Evolutionary conservation across 495 filamentous ascomycete species (phyloP), one percentile per base, ranked within the genome.

Genomic region (Hypoxylon trugodes): DNA sequence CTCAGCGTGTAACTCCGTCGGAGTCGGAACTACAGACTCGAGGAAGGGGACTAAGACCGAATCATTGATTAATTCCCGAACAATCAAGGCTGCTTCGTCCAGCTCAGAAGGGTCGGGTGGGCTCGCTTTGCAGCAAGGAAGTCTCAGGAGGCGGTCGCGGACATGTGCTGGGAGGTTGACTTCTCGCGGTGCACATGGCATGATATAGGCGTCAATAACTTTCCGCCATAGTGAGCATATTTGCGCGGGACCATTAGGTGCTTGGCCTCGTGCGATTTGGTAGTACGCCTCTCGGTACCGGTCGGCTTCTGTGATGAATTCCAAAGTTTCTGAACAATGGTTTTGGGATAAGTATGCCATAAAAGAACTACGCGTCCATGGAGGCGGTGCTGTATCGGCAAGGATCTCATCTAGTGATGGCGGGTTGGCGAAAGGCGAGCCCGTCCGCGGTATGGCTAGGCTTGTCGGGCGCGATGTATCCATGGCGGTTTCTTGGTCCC

Each of bases 291-390:
- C 84, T 42, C 84, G 82, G 76, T 99, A 99, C n/a, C 92, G 87
- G 47, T 90, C 87, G 43, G 95, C 91, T 72, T 97, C 95, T 84
- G 97, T 85, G 37, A 95, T 97, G 77, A 99, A 99, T 70, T 99
- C 96, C 40, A 99, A 77, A 5, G 92, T 99, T 75, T 99, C 96
- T 37, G 98, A 77, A 69, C 96, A 99, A 75, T 98, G 96, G 64
- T 98, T 98, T 67, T 97, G 93, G 1, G 96, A 97, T 19, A 98
- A 85, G 71, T 95, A 99, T 47, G 94, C 95, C 85, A 91, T 98
- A 76, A 99, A 98, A 18, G 96, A 95, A 64, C 86, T 86, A 13
- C 98, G 83, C 2, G 93, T 97, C 81, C 93, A 98, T 65, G 96
- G 96, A 33, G 92, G 87, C 0, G 91, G 89, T 49, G 96, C 90